phyloP scores from a whole-genome alignment of 306 rosid species.

The Trichosanthes cucumerina region DNA sequence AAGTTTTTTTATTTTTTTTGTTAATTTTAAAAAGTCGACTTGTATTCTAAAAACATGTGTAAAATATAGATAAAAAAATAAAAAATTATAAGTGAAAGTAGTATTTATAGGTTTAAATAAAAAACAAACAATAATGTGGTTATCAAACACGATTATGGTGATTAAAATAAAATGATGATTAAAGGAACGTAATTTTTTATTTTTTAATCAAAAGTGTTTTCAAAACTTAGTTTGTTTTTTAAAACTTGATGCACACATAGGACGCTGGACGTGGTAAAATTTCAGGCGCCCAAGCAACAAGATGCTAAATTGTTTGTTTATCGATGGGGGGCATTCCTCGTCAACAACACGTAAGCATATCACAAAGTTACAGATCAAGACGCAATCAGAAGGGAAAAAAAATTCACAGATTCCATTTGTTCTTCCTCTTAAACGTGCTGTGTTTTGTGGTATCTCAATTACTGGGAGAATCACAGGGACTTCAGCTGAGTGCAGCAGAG shows the following conservation, averaged over 20 bases:
- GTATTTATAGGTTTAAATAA: too few species aligned
- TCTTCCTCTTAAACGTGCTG: background rate
- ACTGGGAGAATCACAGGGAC: background rate
- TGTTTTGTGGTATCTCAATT: background rate
- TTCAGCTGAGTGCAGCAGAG: background rate
- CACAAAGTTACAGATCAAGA: background rate
- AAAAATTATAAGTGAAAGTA: too few species aligned
- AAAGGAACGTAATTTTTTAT: too few species aligned
- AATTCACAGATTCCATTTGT: background rate
- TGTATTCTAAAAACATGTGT: too few species aligned
- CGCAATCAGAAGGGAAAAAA: background rate
- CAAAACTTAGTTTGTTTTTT: too few species aligned
- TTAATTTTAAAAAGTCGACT: too few species aligned
- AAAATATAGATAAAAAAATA: too few species aligned
- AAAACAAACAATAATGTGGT: too few species aligned
- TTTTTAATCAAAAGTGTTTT: too few species aligned
- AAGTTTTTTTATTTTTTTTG: too few species aligned
- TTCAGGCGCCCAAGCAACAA: background rate
- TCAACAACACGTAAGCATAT: background rate
- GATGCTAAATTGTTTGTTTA: background rate
- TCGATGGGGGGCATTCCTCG: background rate
- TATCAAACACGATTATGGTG: too few species aligned
- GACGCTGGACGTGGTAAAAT: background rate
- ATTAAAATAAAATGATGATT: too few species aligned
- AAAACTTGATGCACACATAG: background rate